A percentile compares a stretch with the other conserved stretches of the same genome.
phyloP scores from a whole-genome alignment of 768 basidiomycete genomes.

The Auricularia cornea region DNA sequence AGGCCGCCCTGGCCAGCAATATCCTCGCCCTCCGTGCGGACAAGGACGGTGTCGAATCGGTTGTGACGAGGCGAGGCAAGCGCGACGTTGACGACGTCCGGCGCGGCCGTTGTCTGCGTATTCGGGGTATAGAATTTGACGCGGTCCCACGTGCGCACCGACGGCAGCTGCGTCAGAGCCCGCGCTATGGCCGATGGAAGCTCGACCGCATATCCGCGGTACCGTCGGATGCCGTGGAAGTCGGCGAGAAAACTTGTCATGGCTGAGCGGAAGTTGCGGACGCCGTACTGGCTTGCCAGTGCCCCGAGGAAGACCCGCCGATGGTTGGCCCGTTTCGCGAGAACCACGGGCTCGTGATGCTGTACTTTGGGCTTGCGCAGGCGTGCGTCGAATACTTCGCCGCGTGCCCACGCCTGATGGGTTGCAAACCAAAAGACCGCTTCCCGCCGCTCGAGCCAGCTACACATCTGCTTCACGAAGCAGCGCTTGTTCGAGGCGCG shows the following conservation, averaged over 20 bases:
- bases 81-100: slow-evolving; percentile 10
- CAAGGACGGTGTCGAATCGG: slow-evolving; percentile 29
- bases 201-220: not conserved
- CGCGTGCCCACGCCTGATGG: slow-evolving; percentile 2
- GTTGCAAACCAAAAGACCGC: slow-evolving; percentile 19
- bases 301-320: not conserved
- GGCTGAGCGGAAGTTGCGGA: not conserved
- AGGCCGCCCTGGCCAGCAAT: slow-evolving; percentile 3
- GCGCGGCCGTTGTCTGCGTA: slow-evolving; percentile 18
- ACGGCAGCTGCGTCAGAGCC: not conserved
- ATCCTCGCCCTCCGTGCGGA: slow-evolving; percentile 11
- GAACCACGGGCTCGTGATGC: not conserved
- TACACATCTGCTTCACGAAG: slow-evolving; percentile 31
- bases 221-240: not conserved
- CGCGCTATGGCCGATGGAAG: not conserved
- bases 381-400: not conserved
- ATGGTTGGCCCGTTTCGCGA: not conserved
- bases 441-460: slow-evolving; percentile 29
- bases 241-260: not conserved
- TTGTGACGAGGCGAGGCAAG: slow-evolving; percentile 10
- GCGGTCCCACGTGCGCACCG: slow-evolving; percentile 25
- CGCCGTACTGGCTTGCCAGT: not conserved
- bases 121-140: slow-evolving; percentile 22
- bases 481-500: slow-evolving; percentile 27
- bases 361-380: not conserved